Evolutionary conservation across 306 rosid genomes (phyloP).

Genomic region (Lathyrus aphaca): DNA sequence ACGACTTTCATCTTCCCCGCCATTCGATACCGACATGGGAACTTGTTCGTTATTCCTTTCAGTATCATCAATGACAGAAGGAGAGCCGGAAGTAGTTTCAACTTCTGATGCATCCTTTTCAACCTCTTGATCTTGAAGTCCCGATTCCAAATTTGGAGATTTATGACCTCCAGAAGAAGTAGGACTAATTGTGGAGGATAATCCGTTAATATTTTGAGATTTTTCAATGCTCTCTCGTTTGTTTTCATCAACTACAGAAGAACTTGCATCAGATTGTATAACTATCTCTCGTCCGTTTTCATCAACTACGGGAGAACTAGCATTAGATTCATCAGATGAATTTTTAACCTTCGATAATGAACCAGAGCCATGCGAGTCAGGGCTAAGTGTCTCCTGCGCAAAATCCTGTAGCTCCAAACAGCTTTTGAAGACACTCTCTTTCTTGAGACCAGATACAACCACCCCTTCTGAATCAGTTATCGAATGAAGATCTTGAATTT

Average conservation of each 20-base stretch:
- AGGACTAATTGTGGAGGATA: conserved; percentile 44
- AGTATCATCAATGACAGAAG: conserved; percentile 37
- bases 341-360: conserved; percentile 40
- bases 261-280: conserved; percentile 32
- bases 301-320: conserved; percentile 35
- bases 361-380: conserved; percentile 36
- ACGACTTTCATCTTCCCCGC: conserved; percentile 41
- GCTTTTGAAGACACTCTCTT: conserved; percentile 56
- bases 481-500: conserved; percentile 39
- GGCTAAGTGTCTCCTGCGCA: conserved; percentile 41
- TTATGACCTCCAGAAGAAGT: conserved; percentile 40
- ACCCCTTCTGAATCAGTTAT: conserved; percentile 51
- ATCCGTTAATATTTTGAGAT: conserved; percentile 33
- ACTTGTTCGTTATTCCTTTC: conserved; percentile 42
- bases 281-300: conserved; percentile 39
- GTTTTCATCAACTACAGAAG: conserved; percentile 37
- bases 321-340: conserved; percentile 40
- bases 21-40: conserved; percentile 36
- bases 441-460: conserved; percentile 35
- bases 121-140: conserved; percentile 39
- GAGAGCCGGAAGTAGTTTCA: conserved; percentile 39
- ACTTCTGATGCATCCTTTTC: conserved; percentile 45
- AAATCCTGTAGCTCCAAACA: conserved; percentile 62
- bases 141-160: conserved; percentile 43
- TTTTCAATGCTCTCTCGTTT: conserved; percentile 40